Evolutionary conservation across 78 protist species (phyloP).

Genomic region (Pigoraptor vietnamica): DNA sequence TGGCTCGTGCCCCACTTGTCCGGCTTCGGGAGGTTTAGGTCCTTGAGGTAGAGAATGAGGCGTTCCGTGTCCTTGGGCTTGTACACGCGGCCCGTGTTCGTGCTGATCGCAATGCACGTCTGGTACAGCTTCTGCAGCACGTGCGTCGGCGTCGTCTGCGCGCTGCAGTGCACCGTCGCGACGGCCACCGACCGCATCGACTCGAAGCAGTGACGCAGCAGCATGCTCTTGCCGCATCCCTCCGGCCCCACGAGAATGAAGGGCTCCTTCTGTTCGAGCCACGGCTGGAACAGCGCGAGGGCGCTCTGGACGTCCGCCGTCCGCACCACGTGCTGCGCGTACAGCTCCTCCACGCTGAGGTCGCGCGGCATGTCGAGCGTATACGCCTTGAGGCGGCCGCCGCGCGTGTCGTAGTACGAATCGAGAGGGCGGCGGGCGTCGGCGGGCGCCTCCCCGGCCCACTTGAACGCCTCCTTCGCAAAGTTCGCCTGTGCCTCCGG

Average conservation of each 20-base stretch:
- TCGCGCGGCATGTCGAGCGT: not conserved
- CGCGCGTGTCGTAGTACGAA: constrained; percentile 1
- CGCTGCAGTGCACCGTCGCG: constrained; percentile 60
- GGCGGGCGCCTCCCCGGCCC: constrained; percentile 21
- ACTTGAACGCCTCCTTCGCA: constrained; percentile 19
- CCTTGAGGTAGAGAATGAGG: constrained; percentile 60
- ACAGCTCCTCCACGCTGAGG: constrained; percentile 12
- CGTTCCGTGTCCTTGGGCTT: constrained; percentile 67
- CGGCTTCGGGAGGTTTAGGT: constrained; percentile 82
- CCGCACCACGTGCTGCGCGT: constrained; percentile 12
- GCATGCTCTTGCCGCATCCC: constrained; percentile 74
- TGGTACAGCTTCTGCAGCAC: constrained; percentile 61
- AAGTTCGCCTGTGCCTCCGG: constrained; percentile 21
- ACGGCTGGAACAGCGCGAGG: constrained; percentile 20
- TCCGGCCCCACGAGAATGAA: constrained; percentile 52
- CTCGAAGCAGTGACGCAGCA: constrained; percentile 33
- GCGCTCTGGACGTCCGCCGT: constrained; percentile 55
- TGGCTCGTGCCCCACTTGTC: constrained; percentile 77
- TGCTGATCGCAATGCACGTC: constrained; percentile 15
- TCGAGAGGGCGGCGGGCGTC: constrained; percentile 39
- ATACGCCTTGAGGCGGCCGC: not conserved
- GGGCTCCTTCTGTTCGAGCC: constrained; percentile 25
- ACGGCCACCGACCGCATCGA: not conserved
- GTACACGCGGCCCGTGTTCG: constrained; percentile 55
- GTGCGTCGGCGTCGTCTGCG: constrained; percentile 63